Conservation (phyloP, 345 rosid genomes). For the Lumnitzera racemosa region DNA sequence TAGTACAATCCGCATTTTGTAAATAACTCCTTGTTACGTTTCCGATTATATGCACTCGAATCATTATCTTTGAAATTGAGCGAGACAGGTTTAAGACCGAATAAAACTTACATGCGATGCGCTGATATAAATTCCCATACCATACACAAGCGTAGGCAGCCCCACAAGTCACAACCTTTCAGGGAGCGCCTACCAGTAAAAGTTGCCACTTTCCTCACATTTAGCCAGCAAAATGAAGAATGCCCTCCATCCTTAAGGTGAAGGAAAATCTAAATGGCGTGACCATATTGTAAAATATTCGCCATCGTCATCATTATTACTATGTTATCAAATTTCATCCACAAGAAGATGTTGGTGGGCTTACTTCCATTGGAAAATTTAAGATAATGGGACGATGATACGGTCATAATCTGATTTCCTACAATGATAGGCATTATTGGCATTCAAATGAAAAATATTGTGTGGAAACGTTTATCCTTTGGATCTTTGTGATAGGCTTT, state of each 20-base stretch:
- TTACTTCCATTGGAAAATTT: background rate
- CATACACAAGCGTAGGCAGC: background rate
- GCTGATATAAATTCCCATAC: background rate
- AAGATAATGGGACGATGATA: no score
- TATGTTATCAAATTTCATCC: background rate
- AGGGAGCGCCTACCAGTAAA: conserved; percentile 11
- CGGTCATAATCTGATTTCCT: no score
- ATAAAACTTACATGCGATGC: background rate
- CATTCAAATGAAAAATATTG: background rate
- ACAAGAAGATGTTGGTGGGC: conserved; percentile 3
- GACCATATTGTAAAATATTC: no score
- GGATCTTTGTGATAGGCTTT: background rate
- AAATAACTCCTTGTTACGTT: no score
- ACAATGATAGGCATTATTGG: no score
- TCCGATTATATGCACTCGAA: no score
- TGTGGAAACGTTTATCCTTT: conserved; percentile 2
- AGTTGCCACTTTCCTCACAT: conserved; percentile 9
- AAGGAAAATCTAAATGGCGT: no score
- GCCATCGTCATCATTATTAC: no score
- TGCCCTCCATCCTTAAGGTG: background rate
- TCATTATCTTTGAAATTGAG: no score
- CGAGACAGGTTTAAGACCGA: no score
- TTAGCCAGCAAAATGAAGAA: background rate
- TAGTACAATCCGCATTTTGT: no score
- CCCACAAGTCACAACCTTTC: conserved; percentile 16